phyloP scores from a whole-genome alignment of 768 basidiomycete species.

The Termitomyces sp. region DNA sequence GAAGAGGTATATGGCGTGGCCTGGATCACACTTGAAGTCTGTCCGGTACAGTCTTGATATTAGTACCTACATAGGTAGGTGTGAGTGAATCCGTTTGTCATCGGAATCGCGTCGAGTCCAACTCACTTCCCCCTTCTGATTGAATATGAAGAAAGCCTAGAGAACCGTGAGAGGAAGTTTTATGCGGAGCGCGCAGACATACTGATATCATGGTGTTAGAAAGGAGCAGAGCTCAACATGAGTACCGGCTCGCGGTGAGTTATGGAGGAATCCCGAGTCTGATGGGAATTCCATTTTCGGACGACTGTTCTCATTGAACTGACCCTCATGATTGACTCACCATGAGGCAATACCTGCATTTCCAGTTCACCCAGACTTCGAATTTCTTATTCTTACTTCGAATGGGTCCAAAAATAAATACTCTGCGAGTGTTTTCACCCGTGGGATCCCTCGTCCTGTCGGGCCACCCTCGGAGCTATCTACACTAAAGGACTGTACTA shows the following conservation, averaged over 20 bases:
- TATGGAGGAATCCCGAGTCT: neutral
- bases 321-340: slow-evolving; percentile 2
- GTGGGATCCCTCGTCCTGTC: neutral
- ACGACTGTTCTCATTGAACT: neutral
- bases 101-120: neutral
- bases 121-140: slow-evolving; percentile 95
- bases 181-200: neutral
- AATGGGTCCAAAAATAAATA: neutral
- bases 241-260: slow-evolving; percentile 3
- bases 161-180: neutral
- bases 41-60: slow-evolving; percentile 95
- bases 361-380: neutral
- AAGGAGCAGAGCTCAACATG: neutral
- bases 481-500: neutral
- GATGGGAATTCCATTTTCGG: slow-evolving; percentile 8
- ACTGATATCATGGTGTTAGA: slow-evolving; percentile 25
- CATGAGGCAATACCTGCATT: neutral
- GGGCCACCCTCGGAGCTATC: slow-evolving; percentile 4
- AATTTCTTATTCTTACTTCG: neutral
- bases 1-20: neutral
- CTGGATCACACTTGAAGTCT: slow-evolving; percentile 83
- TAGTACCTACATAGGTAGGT: slow-evolving; percentile 56
- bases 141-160: slow-evolving; percentile 98
- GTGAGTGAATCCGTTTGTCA: slow-evolving; percentile 1
- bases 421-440: slow-evolving; percentile 3